Evolutionary conservation across 2,329 filamentous ascomycete species (phyloP).

Genomic region (Cladosporium sphaerospermum): DNA sequence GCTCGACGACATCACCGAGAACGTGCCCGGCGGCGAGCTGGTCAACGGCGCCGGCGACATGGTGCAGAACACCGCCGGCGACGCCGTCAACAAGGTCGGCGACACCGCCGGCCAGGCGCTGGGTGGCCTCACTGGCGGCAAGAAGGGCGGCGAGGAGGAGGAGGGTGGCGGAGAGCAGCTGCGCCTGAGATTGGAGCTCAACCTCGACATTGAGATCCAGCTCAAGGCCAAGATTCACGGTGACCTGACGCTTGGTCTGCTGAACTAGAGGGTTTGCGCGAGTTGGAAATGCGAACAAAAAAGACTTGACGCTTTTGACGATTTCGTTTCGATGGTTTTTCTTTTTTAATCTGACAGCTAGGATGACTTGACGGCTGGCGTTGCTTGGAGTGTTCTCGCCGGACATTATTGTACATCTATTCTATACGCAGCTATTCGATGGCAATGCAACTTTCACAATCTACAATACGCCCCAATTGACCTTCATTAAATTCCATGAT

Average conservation of each 20-base stretch:
- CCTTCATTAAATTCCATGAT: too few species aligned
- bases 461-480: too few species aligned
- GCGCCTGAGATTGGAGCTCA: constrained; percentile 52
- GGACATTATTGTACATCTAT: too few species aligned
- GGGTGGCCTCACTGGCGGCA: constrained; percentile 42
- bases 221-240: constrained; percentile 61
- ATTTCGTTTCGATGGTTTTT: neutral
- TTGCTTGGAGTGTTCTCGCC: constrained; percentile 1
- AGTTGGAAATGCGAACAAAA: neutral
- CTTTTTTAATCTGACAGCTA: constrained; percentile 2
- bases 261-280: constrained; percentile 26
- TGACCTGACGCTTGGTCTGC: constrained; percentile 53
- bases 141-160: constrained; percentile 22
- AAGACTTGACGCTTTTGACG: constrained; percentile 2
- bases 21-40: constrained; percentile 46
- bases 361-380: constrained; percentile 3
- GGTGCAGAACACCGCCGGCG: constrained; percentile 50
- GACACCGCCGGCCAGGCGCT: constrained; percentile 41
- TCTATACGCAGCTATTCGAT: too few species aligned
- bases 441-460: too few species aligned
- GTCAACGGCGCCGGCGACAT: constrained; percentile 49
- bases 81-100: constrained; percentile 39
- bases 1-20: constrained; percentile 52
- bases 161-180: constrained; percentile 45
- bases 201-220: constrained; percentile 57